Conservation (phyloP, 495 filamentous ascomycete genomes). For the Parathielavia appendiculata region DNA sequence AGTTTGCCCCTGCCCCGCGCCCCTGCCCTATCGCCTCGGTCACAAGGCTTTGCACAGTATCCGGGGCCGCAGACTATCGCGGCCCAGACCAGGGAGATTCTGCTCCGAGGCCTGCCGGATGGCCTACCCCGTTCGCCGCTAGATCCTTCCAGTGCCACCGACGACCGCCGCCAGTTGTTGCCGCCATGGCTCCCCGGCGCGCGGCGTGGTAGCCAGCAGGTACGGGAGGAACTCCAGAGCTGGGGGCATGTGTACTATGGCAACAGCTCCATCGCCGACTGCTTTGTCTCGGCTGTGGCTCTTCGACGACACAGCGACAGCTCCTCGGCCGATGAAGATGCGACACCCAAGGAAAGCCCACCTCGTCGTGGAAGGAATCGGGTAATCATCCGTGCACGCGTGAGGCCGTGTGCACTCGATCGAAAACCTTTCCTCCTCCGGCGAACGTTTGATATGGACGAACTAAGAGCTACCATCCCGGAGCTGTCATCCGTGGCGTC, state of each 20-base stretch:
- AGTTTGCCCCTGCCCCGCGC: conserved; percentile 15
- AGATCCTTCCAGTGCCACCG: neutral
- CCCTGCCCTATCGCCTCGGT: conserved; percentile 14
- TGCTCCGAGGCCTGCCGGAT: conserved; percentile 23
- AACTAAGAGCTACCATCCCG: conserved; percentile 37
- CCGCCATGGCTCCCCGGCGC: conserved; percentile 7
- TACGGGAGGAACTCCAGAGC: conserved; percentile 29
- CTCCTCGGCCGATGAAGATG: conserved; percentile 15
- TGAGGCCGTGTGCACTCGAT: conserved; percentile 38
- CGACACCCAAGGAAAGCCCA: conserved; percentile 4
- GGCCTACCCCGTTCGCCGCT: conserved; percentile 1
- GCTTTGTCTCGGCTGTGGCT: conserved; percentile 39
- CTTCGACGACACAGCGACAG: conserved; percentile 31
- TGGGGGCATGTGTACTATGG: conserved; percentile 36
- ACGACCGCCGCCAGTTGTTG: conserved; percentile 25
- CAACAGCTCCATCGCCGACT: conserved; percentile 32
- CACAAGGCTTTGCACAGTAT: conserved; percentile 12
- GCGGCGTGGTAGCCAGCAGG: conserved; percentile 19
- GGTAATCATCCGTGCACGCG: conserved; percentile 44
- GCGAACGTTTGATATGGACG: conserved; percentile 42
- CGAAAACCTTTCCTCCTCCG: conserved; percentile 45
- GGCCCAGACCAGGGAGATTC: conserved; percentile 28
- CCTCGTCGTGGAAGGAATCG: conserved; percentile 8
- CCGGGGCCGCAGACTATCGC: conserved; percentile 22
- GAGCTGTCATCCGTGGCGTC: conserved; percentile 22